phyloP scores from a whole-genome alignment of 2,329 filamentous ascomycete genomes.

The Fusarium stilboides region DNA sequence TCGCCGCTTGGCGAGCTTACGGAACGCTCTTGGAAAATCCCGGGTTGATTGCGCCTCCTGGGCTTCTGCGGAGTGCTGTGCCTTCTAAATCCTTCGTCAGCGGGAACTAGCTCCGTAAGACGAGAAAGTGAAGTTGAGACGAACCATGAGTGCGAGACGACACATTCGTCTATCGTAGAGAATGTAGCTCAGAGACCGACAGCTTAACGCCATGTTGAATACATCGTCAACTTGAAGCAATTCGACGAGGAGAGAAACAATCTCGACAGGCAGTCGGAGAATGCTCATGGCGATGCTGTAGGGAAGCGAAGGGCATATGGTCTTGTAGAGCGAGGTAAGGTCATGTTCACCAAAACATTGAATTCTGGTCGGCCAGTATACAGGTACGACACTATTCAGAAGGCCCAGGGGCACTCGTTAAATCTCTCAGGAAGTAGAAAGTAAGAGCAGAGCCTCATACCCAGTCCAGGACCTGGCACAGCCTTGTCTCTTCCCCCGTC shows the following conservation, averaged over 20 bases:
- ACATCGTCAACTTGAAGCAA: conserved; percentile 71
- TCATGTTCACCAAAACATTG: conserved; percentile 31
- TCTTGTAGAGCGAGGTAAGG: neutral
- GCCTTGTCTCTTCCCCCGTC: neutral
- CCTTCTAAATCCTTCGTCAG: conserved; percentile 44
- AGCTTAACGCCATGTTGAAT: conserved; percentile 68
- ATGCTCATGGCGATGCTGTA: conserved; percentile 58
- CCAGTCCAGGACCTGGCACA: neutral
- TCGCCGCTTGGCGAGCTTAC: conserved; percentile 73
- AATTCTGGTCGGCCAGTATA: neutral
- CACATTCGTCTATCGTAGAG: conserved; percentile 70
- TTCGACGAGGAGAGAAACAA: conserved; percentile 71
- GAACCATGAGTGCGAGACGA: conserved; percentile 71
- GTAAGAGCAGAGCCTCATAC: conserved; percentile 32
- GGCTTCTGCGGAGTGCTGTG: conserved; percentile 45
- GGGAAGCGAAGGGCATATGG: conserved; percentile 1
- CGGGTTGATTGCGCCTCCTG: conserved; percentile 34
- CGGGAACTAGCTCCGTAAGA: conserved; percentile 13
- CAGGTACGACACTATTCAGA: conserved; percentile 21
- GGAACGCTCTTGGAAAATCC: conserved; percentile 56
- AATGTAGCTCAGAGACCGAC: conserved; percentile 65
- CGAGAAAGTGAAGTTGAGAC: conserved; percentile 32
- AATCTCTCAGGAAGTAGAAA: conserved; percentile 5
- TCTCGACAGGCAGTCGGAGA: conserved; percentile 71
- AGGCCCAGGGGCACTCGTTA: conserved; percentile 15